These are phyloP conservation scores for Zalaria sp. DNA, from an alignment of 2,329 filamentous ascomycete genomes.

Conservation along the genomic window DNA sequence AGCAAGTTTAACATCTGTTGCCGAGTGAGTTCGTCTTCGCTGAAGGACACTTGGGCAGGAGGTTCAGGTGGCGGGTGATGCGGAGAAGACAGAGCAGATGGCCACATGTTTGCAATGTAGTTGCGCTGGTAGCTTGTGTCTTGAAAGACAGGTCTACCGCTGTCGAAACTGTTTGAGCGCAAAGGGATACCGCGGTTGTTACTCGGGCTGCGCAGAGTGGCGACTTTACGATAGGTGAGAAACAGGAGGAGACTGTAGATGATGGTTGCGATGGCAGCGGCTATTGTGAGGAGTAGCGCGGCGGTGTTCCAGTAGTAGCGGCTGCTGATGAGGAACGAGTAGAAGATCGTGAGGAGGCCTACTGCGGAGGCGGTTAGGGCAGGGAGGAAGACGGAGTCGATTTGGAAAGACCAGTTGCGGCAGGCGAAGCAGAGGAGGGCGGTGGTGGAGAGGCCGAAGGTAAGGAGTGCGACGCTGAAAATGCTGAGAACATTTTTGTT, in stretches of 20 bases:
- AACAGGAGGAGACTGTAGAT: constrained; percentile 28
- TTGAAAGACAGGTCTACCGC: constrained; percentile 11
- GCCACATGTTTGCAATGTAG: constrained; percentile 33
- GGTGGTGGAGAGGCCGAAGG: constrained; percentile 34
- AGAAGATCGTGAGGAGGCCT: constrained; percentile 33
- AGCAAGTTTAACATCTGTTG: constrained; percentile 37
- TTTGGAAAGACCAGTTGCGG: constrained; percentile 30
- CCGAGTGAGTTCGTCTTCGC: constrained; percentile 35
- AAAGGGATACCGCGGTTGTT: constrained; percentile 4
- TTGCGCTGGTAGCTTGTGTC: constrained; percentile 29
- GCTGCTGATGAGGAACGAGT: constrained; percentile 29
- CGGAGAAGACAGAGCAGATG: constrained; percentile 13
- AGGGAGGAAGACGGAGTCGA: constrained; percentile 33
- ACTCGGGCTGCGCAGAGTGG: constrained; percentile 14
- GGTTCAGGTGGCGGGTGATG: constrained; percentile 6
- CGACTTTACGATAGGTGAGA: constrained; percentile 26
- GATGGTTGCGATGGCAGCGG: constrained; percentile 24
- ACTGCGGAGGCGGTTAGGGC: constrained; percentile 28
- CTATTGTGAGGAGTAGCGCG: constrained; percentile 28
- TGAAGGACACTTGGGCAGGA: constrained; percentile 15
- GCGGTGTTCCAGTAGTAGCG: constrained; percentile 28
- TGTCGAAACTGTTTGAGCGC: constrained; percentile 5
- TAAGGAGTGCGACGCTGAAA: constrained; percentile 32
- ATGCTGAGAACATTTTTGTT: constrained; percentile 26
- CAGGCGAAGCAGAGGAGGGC: constrained; percentile 33